These are phyloP conservation scores for Kodamaea anthophila DNA, from an alignment of 1,139 yeast genomes.

Conservation along the genomic window DNA sequence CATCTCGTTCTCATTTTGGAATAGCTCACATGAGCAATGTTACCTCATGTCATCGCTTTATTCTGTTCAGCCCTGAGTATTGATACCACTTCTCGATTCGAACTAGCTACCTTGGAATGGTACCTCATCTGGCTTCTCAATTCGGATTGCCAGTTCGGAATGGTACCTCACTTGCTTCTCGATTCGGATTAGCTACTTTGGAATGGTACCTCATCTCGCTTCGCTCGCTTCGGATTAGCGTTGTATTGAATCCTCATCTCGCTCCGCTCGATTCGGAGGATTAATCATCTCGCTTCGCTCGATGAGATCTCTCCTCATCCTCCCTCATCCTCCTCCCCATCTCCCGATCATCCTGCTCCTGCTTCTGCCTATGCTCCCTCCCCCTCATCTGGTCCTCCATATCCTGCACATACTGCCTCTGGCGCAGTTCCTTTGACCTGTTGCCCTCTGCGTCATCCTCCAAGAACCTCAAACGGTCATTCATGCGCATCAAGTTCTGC, in stretches of 20 bases:
- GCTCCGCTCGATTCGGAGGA: neutral
- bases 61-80: too few relatives aligned
- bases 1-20: too few relatives aligned
- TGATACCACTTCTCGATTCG: too few relatives aligned
- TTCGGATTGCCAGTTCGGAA: too few relatives aligned
- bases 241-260: neutral
- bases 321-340: conserved; percentile 8
- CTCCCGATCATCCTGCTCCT: conserved; percentile 9
- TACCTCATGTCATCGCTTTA: too few relatives aligned
- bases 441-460: conserved; percentile 13
- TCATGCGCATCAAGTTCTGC: conserved; percentile 23
- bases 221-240: neutral
- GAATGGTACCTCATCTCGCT: too few relatives aligned
- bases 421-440: conserved; percentile 10
- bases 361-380: conserved; percentile 9
- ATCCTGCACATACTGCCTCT: conserved; percentile 5
- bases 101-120: too few relatives aligned
- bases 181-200: too few relatives aligned
- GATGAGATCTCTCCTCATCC: conserved; percentile 1
- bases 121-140: too few relatives aligned
- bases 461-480: conserved; percentile 15
- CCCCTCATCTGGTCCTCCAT: conserved; percentile 10
- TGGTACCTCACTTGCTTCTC: too few relatives aligned
- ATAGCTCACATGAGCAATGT: too few relatives aligned
- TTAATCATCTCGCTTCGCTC: neutral